Evolutionary conservation across 805 yeast species (phyloP).

Genomic region (Candida maris): DNA sequence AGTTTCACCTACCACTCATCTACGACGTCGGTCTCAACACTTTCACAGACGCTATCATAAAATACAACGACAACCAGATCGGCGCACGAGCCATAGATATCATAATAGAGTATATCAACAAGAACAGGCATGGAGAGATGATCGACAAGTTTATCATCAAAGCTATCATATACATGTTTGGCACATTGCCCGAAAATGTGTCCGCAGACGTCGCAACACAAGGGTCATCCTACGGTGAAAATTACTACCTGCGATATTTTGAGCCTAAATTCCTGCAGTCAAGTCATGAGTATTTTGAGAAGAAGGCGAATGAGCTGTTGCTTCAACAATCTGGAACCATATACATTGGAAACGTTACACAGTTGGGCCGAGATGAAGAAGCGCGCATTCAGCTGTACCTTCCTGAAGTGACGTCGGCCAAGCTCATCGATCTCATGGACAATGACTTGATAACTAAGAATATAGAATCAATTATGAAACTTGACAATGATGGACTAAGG

Average conservation of each 20-base stretch:
- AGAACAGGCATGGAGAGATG: slow-evolving; percentile 51
- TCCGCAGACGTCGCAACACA: slow-evolving; percentile 7
- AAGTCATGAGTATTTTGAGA: slow-evolving; percentile 53
- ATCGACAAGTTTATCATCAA: slow-evolving; percentile 58
- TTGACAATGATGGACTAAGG: slow-evolving; percentile 53
- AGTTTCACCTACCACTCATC: slow-evolving; percentile 54
- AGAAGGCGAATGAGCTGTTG: slow-evolving; percentile 43
- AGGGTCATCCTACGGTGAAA: slow-evolving; percentile 44
- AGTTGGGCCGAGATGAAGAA: slow-evolving; percentile 61
- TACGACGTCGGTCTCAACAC: slow-evolving; percentile 71
- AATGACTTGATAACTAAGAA: slow-evolving; percentile 54
- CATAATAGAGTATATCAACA: slow-evolving; percentile 52
- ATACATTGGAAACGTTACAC: slow-evolving; percentile 49
- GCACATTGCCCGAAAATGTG: slow-evolving; percentile 46
- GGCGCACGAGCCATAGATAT: slow-evolving; percentile 48
- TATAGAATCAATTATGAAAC: slow-evolving; percentile 50
- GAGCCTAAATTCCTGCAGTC: slow-evolving; percentile 60
- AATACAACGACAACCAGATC: slow-evolving; percentile 44
- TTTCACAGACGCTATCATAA: slow-evolving; percentile 60
- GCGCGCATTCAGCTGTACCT: slow-evolving; percentile 50
- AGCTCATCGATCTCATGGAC: slow-evolving; percentile 53
- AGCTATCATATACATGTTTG: slow-evolving; percentile 66
- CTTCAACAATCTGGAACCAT: slow-evolving; percentile 46
- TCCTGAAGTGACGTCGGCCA: slow-evolving; percentile 52
- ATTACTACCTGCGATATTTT: slow-evolving; percentile 58